Evolutionary conservation across 2,329 filamentous ascomycete species (phyloP).

Genomic region (Conoideocrella luteorostrata): DNA sequence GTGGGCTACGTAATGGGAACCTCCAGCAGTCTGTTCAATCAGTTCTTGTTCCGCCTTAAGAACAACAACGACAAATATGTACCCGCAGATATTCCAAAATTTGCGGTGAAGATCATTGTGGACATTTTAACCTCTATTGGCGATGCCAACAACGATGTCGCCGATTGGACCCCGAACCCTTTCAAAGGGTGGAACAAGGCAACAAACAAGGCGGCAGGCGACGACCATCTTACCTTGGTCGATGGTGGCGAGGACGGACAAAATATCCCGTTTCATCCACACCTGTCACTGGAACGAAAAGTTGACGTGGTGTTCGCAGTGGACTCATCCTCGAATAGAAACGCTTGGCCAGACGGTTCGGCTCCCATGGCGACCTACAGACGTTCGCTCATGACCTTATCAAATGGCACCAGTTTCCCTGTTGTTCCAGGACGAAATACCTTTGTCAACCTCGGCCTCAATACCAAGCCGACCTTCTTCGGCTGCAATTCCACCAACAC

Average conservation of each 20-base stretch:
- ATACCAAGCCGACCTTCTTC: constrained; percentile 56
- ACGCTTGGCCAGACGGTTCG: constrained; percentile 54
- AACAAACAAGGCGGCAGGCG: constrained; percentile 36
- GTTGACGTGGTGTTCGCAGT: constrained; percentile 59
- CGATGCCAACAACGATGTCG: constrained; percentile 63
- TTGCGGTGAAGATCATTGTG: constrained; percentile 37
- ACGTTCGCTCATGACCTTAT: constrained; percentile 42
- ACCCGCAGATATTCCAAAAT: constrained; percentile 40
- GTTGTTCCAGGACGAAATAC: constrained; percentile 47
- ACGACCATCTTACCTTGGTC: constrained; percentile 59
- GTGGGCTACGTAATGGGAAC: constrained; percentile 76
- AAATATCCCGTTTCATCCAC: constrained; percentile 71
- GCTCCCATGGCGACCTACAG: constrained; percentile 52
- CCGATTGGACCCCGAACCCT: constrained; percentile 60
- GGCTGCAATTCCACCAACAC: constrained; percentile 54
- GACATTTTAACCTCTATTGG: constrained; percentile 49
- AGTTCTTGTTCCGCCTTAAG: constrained; percentile 60
- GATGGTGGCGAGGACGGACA: constrained; percentile 75
- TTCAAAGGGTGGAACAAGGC: constrained; percentile 42
- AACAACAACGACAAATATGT: constrained; percentile 36
- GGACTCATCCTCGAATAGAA: constrained; percentile 55
- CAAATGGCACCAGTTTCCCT: constrained; percentile 52
- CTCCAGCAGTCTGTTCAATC: constrained; percentile 74
- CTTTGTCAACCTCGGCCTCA: constrained; percentile 52
- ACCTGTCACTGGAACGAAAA: constrained; percentile 38